Conservation (phyloP, 192 early-diverging fungal species). For the Chytriomyces sp. region DNA sequence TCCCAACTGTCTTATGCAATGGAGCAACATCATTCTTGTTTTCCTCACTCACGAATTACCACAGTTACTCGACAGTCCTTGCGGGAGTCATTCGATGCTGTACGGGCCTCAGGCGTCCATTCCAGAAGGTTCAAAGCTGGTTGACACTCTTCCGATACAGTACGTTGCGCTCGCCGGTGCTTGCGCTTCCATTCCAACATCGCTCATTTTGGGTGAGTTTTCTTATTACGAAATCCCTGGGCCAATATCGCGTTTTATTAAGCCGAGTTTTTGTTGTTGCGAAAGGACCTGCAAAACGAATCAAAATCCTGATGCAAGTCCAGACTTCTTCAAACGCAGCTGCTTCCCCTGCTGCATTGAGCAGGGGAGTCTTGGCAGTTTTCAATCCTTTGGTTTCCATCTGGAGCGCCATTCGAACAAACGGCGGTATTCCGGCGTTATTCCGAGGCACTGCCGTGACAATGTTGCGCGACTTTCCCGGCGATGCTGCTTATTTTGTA, state of each 20-base stretch:
- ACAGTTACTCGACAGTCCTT: slow-evolving; percentile 33
- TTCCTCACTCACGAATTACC: too few species aligned
- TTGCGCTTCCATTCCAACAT: slow-evolving; percentile 90
- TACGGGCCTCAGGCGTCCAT: slow-evolving; percentile 46
- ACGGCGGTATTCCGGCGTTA: slow-evolving; percentile 80
- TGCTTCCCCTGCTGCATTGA: background rate
- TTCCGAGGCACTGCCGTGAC: slow-evolving; percentile 92
- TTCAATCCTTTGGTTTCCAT: slow-evolving; percentile 22
- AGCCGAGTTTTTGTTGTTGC: background rate
- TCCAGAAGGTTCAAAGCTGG: slow-evolving; percentile 1
- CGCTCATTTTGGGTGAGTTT: slow-evolving; percentile 58
- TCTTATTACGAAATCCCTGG: background rate
- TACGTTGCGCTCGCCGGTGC: slow-evolving; percentile 73
- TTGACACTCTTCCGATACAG: slow-evolving; percentile 63
- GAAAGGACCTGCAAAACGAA: slow-evolving; percentile 91
- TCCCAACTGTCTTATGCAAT: too few species aligned
- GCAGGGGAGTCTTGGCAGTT: background rate
- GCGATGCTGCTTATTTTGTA: slow-evolving; percentile 88
- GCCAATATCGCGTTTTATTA: background rate
- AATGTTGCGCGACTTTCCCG: slow-evolving; percentile 85
- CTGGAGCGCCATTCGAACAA: slow-evolving; percentile 51
- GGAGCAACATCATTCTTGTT: too few species aligned
- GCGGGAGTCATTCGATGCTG: background rate
- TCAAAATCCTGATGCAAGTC: slow-evolving; percentile 92
- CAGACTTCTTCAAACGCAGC: background rate